These are phyloP conservation scores for Annulohypoxylon stygium DNA, from an alignment of 495 filamentous ascomycete species.

Conservation along the genomic window DNA sequence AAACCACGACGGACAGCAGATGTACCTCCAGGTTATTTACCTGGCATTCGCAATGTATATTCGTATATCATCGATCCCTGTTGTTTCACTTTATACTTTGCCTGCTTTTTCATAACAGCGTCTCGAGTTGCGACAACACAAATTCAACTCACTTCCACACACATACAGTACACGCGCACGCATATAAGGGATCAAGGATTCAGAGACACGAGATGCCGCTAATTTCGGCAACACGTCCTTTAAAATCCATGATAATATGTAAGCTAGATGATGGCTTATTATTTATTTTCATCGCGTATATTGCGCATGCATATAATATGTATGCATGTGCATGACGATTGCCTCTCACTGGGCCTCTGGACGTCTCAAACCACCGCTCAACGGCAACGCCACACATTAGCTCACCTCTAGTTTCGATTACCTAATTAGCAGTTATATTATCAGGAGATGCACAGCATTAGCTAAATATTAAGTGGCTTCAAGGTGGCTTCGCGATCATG, in stretches of 20 bases:
- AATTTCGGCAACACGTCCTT: constrained; percentile 10
- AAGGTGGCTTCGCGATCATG: neutral
- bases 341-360: constrained; percentile 1
- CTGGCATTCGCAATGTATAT: neutral
- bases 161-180: neutral
- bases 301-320: constrained; percentile 11
- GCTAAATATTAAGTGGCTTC: neutral
- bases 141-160: constrained; percentile 9
- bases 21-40: neutral
- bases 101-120: constrained; percentile 17
- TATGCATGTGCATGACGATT: constrained; percentile 26
- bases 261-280: constrained; percentile 10
- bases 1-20: neutral
- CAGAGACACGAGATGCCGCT: constrained; percentile 22
- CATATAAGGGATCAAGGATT: constrained; percentile 21
- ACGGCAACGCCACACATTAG: constrained; percentile 29
- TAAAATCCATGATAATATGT: constrained; percentile 14
- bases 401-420: constrained; percentile 9
- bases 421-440: neutral
- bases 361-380: constrained; percentile 12
- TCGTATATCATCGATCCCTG: constrained; percentile 22
- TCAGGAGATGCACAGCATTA: neutral
- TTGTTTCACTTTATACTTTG: constrained; percentile 37
- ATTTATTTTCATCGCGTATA: constrained; percentile 21
- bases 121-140: constrained; percentile 35